A percentile compares a stretch with the other conserved stretches of the same genome.
phyloP scores from a whole-genome alignment of 345 rosid genomes.

The Eucalyptus pauciflora region DNA sequence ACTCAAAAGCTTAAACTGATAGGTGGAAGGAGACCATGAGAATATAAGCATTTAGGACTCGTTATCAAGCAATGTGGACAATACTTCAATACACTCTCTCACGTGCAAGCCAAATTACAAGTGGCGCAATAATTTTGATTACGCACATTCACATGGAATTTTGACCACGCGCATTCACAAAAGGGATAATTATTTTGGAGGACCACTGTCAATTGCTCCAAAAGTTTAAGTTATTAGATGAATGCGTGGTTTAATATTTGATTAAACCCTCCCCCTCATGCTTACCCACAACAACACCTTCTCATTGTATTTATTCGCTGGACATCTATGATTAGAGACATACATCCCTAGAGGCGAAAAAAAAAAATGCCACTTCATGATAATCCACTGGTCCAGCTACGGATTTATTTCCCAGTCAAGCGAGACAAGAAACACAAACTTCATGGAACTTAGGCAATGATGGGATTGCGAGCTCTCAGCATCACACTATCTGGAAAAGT shows the following conservation, averaged over 20 bases:
- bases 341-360: not conserved
- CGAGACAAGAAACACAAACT: not conserved
- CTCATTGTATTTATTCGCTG: not conserved
- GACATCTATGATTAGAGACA: not conserved
- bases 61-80: not conserved
- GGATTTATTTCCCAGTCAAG: not conserved
- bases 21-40: not conserved
- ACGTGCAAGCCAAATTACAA: not conserved
- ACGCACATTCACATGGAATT: not conserved
- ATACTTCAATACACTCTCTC: not conserved
- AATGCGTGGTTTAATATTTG: too few relatives aligned
- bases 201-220: not conserved
- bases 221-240: not conserved
- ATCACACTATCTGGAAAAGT: not conserved
- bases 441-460: not conserved
- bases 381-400: not conserved
- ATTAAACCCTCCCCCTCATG: not conserved
- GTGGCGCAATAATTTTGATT: not conserved
- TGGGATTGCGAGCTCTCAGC: not conserved
- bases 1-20: not conserved
- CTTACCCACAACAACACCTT: not conserved
- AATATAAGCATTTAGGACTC: not conserved
- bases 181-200: not conserved
- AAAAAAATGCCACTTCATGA: not conserved
- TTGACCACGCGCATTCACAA: not conserved